A percentile compares a stretch with the other conserved stretches of the same genome.
These are phyloP conservation scores for Trichocomaceae sp. DNA, from an alignment of 2,329 filamentous ascomycete species.

Conservation along the genomic window DNA sequence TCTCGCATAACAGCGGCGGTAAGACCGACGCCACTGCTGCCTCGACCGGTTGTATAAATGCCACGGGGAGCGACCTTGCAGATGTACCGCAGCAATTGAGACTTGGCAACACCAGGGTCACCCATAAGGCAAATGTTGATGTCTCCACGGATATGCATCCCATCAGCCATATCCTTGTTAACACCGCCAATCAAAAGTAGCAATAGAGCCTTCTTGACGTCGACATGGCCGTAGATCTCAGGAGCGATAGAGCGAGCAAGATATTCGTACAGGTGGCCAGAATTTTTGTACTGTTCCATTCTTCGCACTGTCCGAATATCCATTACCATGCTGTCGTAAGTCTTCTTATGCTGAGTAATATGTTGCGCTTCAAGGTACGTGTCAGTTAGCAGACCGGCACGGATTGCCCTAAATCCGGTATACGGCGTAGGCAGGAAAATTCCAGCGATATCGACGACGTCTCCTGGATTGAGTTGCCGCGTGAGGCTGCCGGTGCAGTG, in stretches of 20 bases:
- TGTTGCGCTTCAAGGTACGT: constrained; percentile 95
- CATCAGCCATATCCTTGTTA: constrained; percentile 92
- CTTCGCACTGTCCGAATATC: constrained; percentile 72
- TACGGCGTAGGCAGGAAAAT: constrained; percentile 97
- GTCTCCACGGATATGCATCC: constrained; percentile 97
- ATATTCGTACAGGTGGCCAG: constrained; percentile 91
- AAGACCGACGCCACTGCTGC: constrained; percentile 72
- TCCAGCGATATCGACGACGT: constrained; percentile 87
- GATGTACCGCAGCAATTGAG: constrained; percentile 95
- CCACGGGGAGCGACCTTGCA: constrained; percentile 94
- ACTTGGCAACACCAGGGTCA: constrained; percentile 98
- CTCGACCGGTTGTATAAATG: constrained; percentile 75
- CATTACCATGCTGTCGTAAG: constrained; percentile 85
- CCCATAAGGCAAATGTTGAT: constrained; percentile 99
- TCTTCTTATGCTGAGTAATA: constrained; percentile 94
- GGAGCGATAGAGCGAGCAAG: constrained; percentile 93
- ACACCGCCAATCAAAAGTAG: constrained; percentile 92
- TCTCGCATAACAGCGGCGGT: constrained; percentile 76
- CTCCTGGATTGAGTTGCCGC: constrained; percentile 82
- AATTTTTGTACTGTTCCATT: constrained; percentile 77
- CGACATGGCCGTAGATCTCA: constrained; percentile 91
- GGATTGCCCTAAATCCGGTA: constrained; percentile 97
- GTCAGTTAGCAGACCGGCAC: constrained; percentile 90
- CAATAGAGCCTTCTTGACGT: constrained; percentile 97
- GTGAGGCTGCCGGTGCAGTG: constrained; percentile 83